These are phyloP conservation scores for Cryptosporidium andersoni DNA, from an alignment of 169 alveolate genomes.

Conservation along the genomic window DNA sequence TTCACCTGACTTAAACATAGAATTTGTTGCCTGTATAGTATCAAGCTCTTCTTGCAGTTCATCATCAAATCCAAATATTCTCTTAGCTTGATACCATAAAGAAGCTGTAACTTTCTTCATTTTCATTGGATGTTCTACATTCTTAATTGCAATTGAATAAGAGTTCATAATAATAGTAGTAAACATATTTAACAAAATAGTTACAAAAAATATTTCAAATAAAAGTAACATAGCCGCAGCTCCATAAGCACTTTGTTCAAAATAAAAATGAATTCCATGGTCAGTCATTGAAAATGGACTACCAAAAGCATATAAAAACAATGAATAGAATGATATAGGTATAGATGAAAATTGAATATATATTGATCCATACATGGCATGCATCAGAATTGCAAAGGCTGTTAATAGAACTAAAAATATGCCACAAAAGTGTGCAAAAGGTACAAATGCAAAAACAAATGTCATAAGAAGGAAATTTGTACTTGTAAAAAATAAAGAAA, in stretches of 20 bases:
- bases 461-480: conserved; percentile 61
- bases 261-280: conserved; percentile 45
- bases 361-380: conserved; percentile 70
- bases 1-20: conserved; percentile 43
- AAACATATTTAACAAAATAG: conserved; percentile 57
- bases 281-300: conserved; percentile 58
- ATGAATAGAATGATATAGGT: conserved; percentile 61
- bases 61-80: conserved; percentile 46
- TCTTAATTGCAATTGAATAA: conserved; percentile 58
- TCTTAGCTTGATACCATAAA: conserved; percentile 69
- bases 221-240: conserved; percentile 67
- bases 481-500: conserved; percentile 35
- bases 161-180: conserved; percentile 70
- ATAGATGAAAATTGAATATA: conserved; percentile 64
- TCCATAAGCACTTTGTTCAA: conserved; percentile 65
- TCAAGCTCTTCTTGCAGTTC: conserved; percentile 59
- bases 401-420: conserved; percentile 29
- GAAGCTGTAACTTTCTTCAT: conserved; percentile 71
- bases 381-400: conserved; percentile 67
- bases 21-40: conserved; percentile 40
- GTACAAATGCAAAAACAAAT: conserved; percentile 69
- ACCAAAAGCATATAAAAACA: conserved; percentile 57
- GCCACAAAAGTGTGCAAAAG: conserved; percentile 63
- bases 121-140: conserved; percentile 48
- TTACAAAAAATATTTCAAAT: conserved; percentile 57